Conservation (phyloP, 176 grass and related monocot species). For the Juncus effusus region DNA sequence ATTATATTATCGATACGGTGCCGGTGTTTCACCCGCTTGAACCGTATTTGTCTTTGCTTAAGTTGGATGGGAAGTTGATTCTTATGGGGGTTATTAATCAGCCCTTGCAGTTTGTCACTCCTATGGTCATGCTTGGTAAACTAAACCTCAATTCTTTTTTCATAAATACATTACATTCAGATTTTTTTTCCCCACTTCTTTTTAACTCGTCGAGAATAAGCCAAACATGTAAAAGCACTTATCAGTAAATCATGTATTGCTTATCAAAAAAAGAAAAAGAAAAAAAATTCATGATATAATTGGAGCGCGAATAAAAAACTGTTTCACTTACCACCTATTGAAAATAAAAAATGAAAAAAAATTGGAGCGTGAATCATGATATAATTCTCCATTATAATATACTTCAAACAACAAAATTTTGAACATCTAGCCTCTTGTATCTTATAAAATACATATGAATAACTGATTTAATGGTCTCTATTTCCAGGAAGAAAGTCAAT, state of each 20-base stretch:
- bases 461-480: neutral
- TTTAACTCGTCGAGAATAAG: neutral
- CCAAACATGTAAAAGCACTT: no score
- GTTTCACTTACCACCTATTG: neutral
- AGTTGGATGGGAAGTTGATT: constrained; percentile 66
- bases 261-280: neutral
- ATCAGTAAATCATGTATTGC: no score
- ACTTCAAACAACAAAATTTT: neutral
- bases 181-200: neutral
- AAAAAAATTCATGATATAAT: no score
- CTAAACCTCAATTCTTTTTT: neutral
- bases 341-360: constrained; percentile 4
- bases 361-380: neutral
- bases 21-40: constrained; percentile 76
- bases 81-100: constrained; percentile 81
- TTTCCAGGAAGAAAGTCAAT: constrained; percentile 62
- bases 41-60: constrained; percentile 77
- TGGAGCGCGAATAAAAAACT: no score
- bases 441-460: neutral
- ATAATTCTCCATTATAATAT: neutral
- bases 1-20: constrained; percentile 97
- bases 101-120: constrained; percentile 74
- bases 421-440: neutral
- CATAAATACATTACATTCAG: neutral
- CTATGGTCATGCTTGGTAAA: constrained; percentile 73